These are phyloP conservation scores for Syzygium grande DNA, from an alignment of 345 rosid species.

Conservation along the genomic window DNA sequence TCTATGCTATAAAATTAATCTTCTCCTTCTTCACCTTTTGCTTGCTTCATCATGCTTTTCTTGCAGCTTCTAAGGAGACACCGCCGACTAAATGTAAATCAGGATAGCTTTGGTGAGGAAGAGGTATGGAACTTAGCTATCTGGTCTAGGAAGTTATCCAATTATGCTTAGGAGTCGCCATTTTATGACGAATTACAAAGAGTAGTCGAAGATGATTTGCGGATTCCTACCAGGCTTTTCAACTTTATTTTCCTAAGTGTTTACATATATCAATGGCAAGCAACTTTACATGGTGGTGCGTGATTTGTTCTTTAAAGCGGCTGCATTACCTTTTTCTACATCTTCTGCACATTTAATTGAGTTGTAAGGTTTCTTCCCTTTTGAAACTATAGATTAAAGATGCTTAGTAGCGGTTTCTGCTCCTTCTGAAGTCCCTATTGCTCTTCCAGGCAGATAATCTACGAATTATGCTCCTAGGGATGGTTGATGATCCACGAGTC, in stretches of 20 bases:
- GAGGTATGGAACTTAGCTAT: slow-evolving; percentile 29
- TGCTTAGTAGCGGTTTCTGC: background rate
- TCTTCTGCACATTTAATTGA: background rate
- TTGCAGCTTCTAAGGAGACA: slow-evolving; percentile 54
- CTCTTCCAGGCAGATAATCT: slow-evolving; percentile 45
- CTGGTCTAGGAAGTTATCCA: background rate
- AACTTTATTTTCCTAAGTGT: background rate
- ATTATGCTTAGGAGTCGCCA: background rate
- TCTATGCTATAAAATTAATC: background rate
- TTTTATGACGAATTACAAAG: background rate
- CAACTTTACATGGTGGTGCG: background rate
- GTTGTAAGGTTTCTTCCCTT: background rate
- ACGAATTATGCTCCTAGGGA: slow-evolving; percentile 68
- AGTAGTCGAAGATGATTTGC: background rate
- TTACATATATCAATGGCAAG: background rate
- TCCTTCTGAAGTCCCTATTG: background rate
- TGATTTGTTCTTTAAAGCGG: background rate
- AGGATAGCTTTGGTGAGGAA: slow-evolving; percentile 38
- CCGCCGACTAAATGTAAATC: slow-evolving; percentile 52
- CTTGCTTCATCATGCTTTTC: background rate
- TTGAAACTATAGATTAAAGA: background rate
- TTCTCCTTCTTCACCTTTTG: background rate
- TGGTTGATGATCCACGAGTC: slow-evolving; percentile 79
- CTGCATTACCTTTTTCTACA: background rate
- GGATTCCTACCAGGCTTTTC: background rate